Evolutionary conservation across 495 filamentous ascomycete species (phyloP).

Genomic region (Apodospora peruviana): DNA sequence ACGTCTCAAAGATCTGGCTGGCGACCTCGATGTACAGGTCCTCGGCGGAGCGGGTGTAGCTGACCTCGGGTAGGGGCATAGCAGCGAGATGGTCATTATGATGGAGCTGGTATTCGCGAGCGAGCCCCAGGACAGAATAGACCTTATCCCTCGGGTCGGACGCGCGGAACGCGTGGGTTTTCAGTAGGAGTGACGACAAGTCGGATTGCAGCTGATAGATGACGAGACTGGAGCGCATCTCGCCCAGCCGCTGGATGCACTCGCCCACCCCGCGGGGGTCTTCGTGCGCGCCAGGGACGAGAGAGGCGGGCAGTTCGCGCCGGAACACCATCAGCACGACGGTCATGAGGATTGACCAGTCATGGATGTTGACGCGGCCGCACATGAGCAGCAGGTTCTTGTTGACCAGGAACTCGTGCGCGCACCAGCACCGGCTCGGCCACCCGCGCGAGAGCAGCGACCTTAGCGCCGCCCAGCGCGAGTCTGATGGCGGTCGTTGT

Average conservation of each 20-base stretch:
- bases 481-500: neutral
- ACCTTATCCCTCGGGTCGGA: slow-evolving; percentile 7
- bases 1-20: neutral
- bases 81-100: too few species aligned
- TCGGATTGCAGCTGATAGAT: neutral
- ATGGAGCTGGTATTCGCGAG: neutral
- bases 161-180: slow-evolving; percentile 1
- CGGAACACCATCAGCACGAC: neutral
- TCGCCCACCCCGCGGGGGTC: neutral
- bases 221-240: neutral
- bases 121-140: slow-evolving; percentile 4
- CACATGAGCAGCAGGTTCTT: slow-evolving; percentile 6
- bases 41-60: neutral
- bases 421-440: slow-evolving; percentile 9
- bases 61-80: too few species aligned
- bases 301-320: neutral
- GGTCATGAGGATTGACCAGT: neutral
- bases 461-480: slow-evolving; percentile 1
- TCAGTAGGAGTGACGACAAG: neutral
- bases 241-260: neutral
- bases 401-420: slow-evolving; percentile 9
- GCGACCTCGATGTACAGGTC: slow-evolving; percentile 2
- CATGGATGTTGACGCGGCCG: neutral
- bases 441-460: neutral
- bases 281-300: neutral